Conservation (phyloP, 164 flowering plant species). For the Protea cynaroides region DNA sequence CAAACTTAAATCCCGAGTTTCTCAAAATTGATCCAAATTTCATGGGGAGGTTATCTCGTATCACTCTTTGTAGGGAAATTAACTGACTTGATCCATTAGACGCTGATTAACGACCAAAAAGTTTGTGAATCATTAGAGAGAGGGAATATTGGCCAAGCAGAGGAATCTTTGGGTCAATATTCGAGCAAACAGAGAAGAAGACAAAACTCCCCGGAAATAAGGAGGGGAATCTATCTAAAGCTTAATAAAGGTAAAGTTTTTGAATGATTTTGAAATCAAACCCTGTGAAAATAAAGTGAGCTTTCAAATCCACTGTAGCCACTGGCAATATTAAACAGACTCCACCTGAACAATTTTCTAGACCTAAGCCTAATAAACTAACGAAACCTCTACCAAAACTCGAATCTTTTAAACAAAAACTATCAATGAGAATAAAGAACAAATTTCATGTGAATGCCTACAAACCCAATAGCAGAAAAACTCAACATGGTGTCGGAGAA, state of each 20-base stretch:
- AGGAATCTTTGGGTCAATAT: neutral
- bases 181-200: neutral
- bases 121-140: no score
- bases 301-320: neutral
- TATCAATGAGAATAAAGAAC: neutral
- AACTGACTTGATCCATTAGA: no score
- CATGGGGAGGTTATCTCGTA: no score
- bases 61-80: no score
- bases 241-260: neutral
- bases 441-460: neutral
- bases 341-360: neutral
- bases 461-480: conserved; percentile 5
- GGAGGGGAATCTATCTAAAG: neutral
- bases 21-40: no score
- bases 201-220: neutral
- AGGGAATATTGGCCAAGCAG: no score
- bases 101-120: no score
- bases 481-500: neutral
- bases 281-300: neutral
- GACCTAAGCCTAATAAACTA: neutral
- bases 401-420: neutral
- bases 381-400: neutral
- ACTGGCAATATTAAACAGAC: conserved; percentile 1
- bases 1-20: no score
- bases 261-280: neutral